phyloP scores from a whole-genome alignment of 2,329 filamentous ascomycete genomes.

The Fusarium siculi region DNA sequence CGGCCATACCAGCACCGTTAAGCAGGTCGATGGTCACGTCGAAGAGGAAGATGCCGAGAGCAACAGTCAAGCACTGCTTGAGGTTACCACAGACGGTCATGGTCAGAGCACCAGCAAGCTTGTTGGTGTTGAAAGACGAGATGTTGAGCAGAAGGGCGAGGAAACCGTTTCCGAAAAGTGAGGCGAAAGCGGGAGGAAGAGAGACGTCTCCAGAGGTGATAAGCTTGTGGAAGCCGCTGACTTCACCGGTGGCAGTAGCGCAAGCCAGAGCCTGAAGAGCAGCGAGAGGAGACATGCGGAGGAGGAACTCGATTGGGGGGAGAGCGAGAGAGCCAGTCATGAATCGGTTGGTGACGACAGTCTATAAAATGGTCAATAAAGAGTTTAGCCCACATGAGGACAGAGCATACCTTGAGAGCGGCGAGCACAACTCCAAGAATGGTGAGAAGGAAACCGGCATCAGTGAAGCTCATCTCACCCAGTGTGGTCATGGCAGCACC shows the following conservation, averaged over 20 bases:
- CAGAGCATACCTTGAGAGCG: slow-evolving; percentile 60
- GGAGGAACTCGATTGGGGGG: slow-evolving; percentile 68
- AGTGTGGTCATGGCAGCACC: slow-evolving; percentile 69
- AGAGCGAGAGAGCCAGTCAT: slow-evolving; percentile 70
- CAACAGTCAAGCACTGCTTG: slow-evolving; percentile 67
- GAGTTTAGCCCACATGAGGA: background rate
- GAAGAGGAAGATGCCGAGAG: slow-evolving; percentile 64
- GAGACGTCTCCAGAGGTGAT: slow-evolving; percentile 51
- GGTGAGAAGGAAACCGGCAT: slow-evolving; percentile 65
- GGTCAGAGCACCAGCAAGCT: slow-evolving; percentile 65
- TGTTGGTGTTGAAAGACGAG: slow-evolving; percentile 68
- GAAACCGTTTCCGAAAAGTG: slow-evolving; percentile 62
- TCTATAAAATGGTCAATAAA: slow-evolving; percentile 50
- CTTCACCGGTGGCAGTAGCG: slow-evolving; percentile 64
- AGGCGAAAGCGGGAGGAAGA: slow-evolving; percentile 52
- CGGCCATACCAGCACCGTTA: slow-evolving; percentile 66
- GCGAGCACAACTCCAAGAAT: slow-evolving; percentile 65
- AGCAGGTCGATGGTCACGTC: slow-evolving; percentile 60
- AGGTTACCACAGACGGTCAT: slow-evolving; percentile 70
- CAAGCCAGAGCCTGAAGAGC: slow-evolving; percentile 65
- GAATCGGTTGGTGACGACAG: slow-evolving; percentile 71
- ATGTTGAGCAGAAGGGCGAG: slow-evolving; percentile 67
- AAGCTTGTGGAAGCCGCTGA: slow-evolving; percentile 53
- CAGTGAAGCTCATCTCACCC: slow-evolving; percentile 72
- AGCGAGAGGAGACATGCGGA: slow-evolving; percentile 71